Percentiles rank a stretch among this genome's conserved stretches.
These are phyloP conservation scores for Apium graveolens DNA, from an alignment of 129 eudicot species.

Conservation along the genomic window DNA sequence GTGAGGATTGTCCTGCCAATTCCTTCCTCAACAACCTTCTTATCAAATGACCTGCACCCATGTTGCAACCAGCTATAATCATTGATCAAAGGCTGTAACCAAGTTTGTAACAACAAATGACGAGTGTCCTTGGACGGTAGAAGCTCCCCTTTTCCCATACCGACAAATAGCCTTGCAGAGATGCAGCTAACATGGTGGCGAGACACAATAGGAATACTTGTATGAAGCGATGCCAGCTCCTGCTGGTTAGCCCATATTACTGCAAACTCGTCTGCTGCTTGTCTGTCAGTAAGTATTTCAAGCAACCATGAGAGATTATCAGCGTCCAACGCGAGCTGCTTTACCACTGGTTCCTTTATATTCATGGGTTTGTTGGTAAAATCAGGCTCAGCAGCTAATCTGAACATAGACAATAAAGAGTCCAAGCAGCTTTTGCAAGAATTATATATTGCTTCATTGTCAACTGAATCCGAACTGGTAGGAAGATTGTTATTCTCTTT, in stretches of 20 bases:
- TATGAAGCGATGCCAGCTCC: conserved; percentile 65
- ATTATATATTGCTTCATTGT: conserved; percentile 50
- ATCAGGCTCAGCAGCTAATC: conserved; percentile 50
- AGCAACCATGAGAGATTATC: conserved; percentile 87
- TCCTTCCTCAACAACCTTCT: conserved; percentile 93
- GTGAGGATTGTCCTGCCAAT: conserved; percentile 90
- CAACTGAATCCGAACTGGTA: conserved; percentile 37
- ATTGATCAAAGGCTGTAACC: conserved; percentile 86
- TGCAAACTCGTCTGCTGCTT: conserved; percentile 72
- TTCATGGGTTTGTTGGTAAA: conserved; percentile 28
- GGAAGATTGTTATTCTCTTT: conserved; percentile 51
- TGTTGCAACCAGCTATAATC: conserved; percentile 89
- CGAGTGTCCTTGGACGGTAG: conserved; percentile 74
- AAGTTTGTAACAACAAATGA: conserved; percentile 52
- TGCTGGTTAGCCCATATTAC: conserved; percentile 71
- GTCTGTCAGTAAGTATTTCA: conserved; percentile 71
- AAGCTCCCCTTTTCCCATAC: conserved; percentile 81
- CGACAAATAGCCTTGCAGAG: conserved; percentile 74
- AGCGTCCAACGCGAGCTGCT: conserved; percentile 63
- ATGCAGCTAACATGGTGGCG: conserved; percentile 75
- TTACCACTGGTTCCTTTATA: conserved; percentile 43
- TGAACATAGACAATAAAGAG: conserved; percentile 43
- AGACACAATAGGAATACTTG: conserved; percentile 33
- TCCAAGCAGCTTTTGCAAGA: conserved; percentile 56
- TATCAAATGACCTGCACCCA: conserved; percentile 83